phyloP scores from a whole-genome alignment of 2,329 filamentous ascomycete genomes.

The Alternaria burnsii region DNA sequence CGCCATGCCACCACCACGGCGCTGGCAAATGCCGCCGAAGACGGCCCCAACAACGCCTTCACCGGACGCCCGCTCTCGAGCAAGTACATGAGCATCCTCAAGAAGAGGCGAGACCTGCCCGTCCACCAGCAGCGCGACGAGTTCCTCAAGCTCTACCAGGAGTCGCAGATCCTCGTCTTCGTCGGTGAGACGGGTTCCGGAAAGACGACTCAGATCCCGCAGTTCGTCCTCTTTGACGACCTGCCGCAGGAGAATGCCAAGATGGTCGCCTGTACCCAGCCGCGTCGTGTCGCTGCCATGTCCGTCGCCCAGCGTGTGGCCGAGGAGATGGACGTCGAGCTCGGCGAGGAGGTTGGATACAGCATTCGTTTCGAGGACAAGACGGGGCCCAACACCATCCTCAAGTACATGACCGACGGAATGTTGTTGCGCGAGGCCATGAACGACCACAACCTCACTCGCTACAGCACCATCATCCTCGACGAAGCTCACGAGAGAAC shows the following conservation, averaged over 20 bases:
- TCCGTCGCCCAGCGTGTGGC: slow-evolving; percentile 96
- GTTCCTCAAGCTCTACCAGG: slow-evolving; percentile 91
- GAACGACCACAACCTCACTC: slow-evolving; percentile 84
- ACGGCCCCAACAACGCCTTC: slow-evolving; percentile 85
- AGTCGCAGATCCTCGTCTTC: slow-evolving; percentile 95
- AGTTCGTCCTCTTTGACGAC: slow-evolving; percentile 98
- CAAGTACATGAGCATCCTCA: slow-evolving; percentile 89
- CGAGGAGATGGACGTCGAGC: slow-evolving; percentile 89
- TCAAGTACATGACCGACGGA: slow-evolving; percentile 99
- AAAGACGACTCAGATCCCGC: slow-evolving; percentile 98
- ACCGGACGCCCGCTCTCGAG: slow-evolving; percentile 78
- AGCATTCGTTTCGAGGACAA: slow-evolving; percentile 97
- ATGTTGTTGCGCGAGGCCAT: slow-evolving; percentile 97
- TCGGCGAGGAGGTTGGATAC: slow-evolving; percentile 94
- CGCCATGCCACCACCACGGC: slow-evolving; percentile 82
- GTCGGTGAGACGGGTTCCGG: slow-evolving; percentile 99
- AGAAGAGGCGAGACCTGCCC: slow-evolving; percentile 83
- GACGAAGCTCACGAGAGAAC: slow-evolving; percentile 98
- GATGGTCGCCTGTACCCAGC: slow-evolving; percentile 96
- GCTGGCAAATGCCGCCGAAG: slow-evolving; percentile 77
- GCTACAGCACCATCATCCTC: slow-evolving; percentile 96
- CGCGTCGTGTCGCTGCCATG: slow-evolving; percentile 95
- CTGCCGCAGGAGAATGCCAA: slow-evolving; percentile 85
- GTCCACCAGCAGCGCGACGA: slow-evolving; percentile 94
- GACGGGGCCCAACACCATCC: slow-evolving; percentile 84